Conservation (phyloP, 495 filamentous ascomycete species). For the Parathielavia appendiculata region DNA sequence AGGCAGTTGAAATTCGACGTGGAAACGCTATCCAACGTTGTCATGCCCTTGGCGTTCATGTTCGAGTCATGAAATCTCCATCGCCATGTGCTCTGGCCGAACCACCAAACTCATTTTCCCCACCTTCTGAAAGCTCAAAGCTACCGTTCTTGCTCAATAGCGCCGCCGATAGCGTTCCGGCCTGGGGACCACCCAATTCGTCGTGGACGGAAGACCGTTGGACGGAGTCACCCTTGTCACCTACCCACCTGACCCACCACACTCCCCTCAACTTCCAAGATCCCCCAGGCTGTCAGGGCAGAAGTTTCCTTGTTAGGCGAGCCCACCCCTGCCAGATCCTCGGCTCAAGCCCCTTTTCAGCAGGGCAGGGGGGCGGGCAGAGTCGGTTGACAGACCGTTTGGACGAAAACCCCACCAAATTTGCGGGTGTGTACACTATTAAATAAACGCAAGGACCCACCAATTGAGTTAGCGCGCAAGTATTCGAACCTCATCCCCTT, state of each 20-base stretch:
- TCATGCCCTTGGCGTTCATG: not conserved
- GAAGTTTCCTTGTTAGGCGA: not conserved
- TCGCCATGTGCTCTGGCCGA: conserved; percentile 10
- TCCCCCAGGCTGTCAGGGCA: not conserved
- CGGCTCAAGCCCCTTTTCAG: conserved; percentile 3
- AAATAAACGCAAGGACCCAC: no score
- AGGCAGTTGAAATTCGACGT: no score
- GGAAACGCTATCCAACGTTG: no score
- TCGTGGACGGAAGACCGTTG: conserved; percentile 8
- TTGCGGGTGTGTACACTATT: not conserved
- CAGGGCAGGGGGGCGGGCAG: not conserved
- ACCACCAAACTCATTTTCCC: not conserved
- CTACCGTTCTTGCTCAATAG: conserved; percentile 14
- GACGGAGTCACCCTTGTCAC: not conserved
- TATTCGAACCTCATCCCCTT: no score
- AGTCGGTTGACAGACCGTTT: no score
- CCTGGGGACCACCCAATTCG: not conserved
- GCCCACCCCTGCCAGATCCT: not conserved
- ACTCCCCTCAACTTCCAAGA: not conserved
- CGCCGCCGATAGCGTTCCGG: conserved; percentile 13
- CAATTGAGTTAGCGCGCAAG: no score
- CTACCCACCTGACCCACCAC: conserved; percentile 5
- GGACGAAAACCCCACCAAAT: not conserved
- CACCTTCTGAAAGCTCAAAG: not conserved
- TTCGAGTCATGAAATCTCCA: conserved; percentile 3